Percentiles rank a stretch among this genome's conserved stretches.
phyloP scores from a whole-genome alignment of 2,329 filamentous ascomycete genomes.

The Ascochyta rabiei region DNA sequence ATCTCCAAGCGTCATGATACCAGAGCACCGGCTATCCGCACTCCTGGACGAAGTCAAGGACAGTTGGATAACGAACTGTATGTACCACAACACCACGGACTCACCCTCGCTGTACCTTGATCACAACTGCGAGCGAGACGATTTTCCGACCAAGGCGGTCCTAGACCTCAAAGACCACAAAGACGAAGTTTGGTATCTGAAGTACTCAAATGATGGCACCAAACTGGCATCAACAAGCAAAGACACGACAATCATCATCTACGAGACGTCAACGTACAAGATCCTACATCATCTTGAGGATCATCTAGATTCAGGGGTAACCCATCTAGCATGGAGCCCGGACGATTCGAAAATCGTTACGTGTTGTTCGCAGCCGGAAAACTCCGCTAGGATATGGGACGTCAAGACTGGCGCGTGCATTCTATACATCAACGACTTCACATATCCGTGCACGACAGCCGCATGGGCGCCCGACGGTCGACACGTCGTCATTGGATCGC shows the following conservation, averaged over 20 bases:
- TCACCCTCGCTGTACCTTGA: slow-evolving; percentile 88
- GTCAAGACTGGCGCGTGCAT: slow-evolving; percentile 58
- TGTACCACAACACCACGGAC: slow-evolving; percentile 82
- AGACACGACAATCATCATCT: slow-evolving; percentile 78
- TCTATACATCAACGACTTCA: slow-evolving; percentile 68
- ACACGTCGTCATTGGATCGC: slow-evolving; percentile 73
- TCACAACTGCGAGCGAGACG: slow-evolving; percentile 78
- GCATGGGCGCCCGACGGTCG: slow-evolving; percentile 84
- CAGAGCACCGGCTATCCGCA: slow-evolving; percentile 82
- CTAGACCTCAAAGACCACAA: slow-evolving; percentile 73
- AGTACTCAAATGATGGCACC: slow-evolving; percentile 86
- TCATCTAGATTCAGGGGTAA: slow-evolving; percentile 73
- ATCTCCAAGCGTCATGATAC: slow-evolving; percentile 95
- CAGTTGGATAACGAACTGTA: slow-evolving; percentile 79
- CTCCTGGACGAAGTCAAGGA: slow-evolving; percentile 84
- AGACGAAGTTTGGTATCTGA: slow-evolving; percentile 89
- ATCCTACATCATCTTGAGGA: slow-evolving; percentile 67
- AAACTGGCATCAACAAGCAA: slow-evolving; percentile 82
- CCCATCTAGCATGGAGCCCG: slow-evolving; percentile 88
- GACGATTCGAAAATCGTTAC: slow-evolving; percentile 86
- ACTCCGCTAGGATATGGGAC: slow-evolving; percentile 77
- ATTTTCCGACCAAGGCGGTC: slow-evolving; percentile 77
- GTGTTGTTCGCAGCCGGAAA: slow-evolving; percentile 71
- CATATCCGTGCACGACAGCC: slow-evolving; percentile 85
- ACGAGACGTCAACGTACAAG: slow-evolving; percentile 74